phyloP scores from a whole-genome alignment of 2,329 filamentous ascomycete genomes.

The Penicillium rolfsii region DNA sequence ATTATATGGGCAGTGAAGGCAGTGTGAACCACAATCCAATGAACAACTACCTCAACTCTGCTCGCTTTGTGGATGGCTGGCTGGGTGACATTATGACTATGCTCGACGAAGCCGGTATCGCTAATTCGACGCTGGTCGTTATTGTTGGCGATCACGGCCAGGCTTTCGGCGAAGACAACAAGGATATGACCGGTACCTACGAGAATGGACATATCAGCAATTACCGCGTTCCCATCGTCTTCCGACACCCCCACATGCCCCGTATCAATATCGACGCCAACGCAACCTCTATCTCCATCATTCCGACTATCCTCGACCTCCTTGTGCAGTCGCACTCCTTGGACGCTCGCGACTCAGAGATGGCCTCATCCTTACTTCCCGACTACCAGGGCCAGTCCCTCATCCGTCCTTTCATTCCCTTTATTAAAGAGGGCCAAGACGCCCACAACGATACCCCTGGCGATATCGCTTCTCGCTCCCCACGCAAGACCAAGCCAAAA shows the following conservation, averaged over 20 bases:
- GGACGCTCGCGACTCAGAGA: slow-evolving; percentile 36
- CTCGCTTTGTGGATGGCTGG: slow-evolving; percentile 51
- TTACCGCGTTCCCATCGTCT: slow-evolving; percentile 51
- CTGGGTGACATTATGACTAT: slow-evolving; percentile 48
- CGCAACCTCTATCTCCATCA: slow-evolving; percentile 48
- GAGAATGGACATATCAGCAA: slow-evolving; percentile 53
- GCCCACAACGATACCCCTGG: not conserved
- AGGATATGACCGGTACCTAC: slow-evolving; percentile 46
- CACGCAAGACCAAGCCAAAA: slow-evolving; percentile 8
- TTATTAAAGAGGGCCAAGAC: slow-evolving; percentile 12
- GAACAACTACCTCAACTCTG: slow-evolving; percentile 52
- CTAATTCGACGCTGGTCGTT: slow-evolving; percentile 52
- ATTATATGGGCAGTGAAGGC: slow-evolving; percentile 33
- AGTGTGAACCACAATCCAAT: slow-evolving; percentile 38
- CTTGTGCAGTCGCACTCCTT: slow-evolving; percentile 48
- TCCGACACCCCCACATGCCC: slow-evolving; percentile 51
- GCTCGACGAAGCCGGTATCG: slow-evolving; percentile 49
- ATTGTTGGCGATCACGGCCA: slow-evolving; percentile 53
- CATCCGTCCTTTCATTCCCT: slow-evolving; percentile 44
- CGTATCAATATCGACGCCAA: slow-evolving; percentile 47
- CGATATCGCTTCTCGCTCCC: not conserved
- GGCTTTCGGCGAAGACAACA: slow-evolving; percentile 50
- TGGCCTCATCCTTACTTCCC: slow-evolving; percentile 45
- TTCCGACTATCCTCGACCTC: slow-evolving; percentile 53
- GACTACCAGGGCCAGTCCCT: slow-evolving; percentile 54